These are phyloP conservation scores for Fusarium sp. DNA, from an alignment of 2,329 filamentous ascomycete genomes.

Conservation along the genomic window DNA sequence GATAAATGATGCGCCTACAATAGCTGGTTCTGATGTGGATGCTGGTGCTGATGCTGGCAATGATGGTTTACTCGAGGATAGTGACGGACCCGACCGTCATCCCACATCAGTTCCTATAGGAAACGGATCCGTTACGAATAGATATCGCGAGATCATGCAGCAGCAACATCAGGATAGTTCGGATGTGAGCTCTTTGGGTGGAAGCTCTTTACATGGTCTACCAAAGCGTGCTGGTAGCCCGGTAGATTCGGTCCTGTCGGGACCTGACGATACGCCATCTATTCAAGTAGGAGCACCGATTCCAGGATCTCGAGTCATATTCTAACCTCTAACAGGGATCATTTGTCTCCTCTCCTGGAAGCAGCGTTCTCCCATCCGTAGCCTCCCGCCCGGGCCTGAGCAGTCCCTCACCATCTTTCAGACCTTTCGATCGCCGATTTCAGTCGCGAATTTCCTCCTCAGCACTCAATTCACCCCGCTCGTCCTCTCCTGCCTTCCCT, in stretches of 20 bases:
- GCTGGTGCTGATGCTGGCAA: not conserved
- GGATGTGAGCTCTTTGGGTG: constrained; percentile 63
- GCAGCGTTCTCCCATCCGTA: constrained; percentile 76
- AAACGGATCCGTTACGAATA: constrained; percentile 48
- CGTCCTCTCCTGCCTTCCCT: constrained; percentile 80
- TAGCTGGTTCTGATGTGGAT: constrained; percentile 28
- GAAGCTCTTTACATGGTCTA: constrained; percentile 56
- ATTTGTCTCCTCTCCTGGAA: constrained; percentile 72
- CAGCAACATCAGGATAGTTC: constrained; percentile 57
- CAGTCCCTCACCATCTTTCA: constrained; percentile 83
- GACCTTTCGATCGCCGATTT: constrained; percentile 94
- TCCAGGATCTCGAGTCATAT: not conserved
- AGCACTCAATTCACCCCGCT: constrained; percentile 67
- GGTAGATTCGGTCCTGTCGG: constrained; percentile 73
- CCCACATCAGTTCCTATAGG: constrained; percentile 32
- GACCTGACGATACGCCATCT: constrained; percentile 86
- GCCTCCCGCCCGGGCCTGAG: constrained; percentile 71
- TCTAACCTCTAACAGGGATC: constrained; percentile 63
- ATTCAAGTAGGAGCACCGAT: constrained; percentile 69
- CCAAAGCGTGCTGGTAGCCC: constrained; percentile 71
- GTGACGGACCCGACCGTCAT: constrained; percentile 24
- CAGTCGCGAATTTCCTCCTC: constrained; percentile 80
- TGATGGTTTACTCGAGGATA: constrained; percentile 30
- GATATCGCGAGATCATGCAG: constrained; percentile 57
- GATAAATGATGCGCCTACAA: constrained; percentile 36